Evolutionary conservation across 1,139 yeast species (phyloP), one percentile per base, ranked within the genome.

Genomic region (Casaregolazyma suthepensis): DNA sequence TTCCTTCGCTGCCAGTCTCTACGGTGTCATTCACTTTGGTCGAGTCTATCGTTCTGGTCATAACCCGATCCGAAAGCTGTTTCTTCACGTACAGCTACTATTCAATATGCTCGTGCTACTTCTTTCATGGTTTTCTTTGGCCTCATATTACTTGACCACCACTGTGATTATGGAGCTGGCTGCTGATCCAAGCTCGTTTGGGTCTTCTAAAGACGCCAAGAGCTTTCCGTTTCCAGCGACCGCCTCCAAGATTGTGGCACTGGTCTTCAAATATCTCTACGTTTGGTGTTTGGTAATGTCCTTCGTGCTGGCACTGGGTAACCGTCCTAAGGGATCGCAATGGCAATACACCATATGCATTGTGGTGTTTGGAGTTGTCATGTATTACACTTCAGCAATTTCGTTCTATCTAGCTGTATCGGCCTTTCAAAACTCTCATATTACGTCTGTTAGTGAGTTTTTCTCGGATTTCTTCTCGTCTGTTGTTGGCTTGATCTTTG

Each of bases 1-100:
- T 66, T 94, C 97, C 0, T 91, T 91, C 67, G 95, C 95, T 66
- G 98, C 99, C 1, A 93, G 96, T 1, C 75, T 93, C 54, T 93
- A 90, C 66, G 80, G 96, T 0, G 77, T 89, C 61, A 76, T 82
- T 59, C 90, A 90, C 66, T 84, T 84, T 62, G 80, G 77, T 55
- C 80, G 82, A 59, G 77, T 93, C 45, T 87, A 94, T 83, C 68
- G 73, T 5, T 86, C 96, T 12, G 87, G 85, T 46, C 99, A 93
- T 68, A 82, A 88, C 35, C 60, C 75, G 18, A 66, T 82, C 19
- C 79, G 98, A 63, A 86, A 89, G 66, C 63, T 87, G 51, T 78
- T 85, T 68, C 74, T 93, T 52, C 85, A 82, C 58, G 67, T 91
- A 48, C 97, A 93, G 70, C 86, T 89, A 64, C 46, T 81, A 37